Evolutionary conservation across 768 basidiomycete genomes (phyloP).

Genomic region (Lactarius deliciosus): DNA sequence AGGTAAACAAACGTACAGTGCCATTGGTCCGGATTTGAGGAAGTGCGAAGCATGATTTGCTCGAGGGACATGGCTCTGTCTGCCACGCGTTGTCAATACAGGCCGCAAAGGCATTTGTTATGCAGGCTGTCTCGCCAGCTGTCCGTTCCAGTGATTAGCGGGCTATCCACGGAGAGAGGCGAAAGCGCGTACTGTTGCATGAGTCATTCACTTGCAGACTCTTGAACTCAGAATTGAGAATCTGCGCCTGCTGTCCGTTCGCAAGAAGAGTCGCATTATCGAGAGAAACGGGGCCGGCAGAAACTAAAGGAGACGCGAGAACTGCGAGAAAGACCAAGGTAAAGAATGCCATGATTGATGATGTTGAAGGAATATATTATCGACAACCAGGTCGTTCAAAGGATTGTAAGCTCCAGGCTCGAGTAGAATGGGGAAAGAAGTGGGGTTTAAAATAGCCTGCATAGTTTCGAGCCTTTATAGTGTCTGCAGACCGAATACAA

Average conservation of each 20-base stretch:
- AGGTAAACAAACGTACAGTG: constrained; percentile 40
- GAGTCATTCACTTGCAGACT: constrained; percentile 42
- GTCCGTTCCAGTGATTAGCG: constrained; percentile 21
- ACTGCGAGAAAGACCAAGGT: constrained; percentile 31
- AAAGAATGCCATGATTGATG: constrained; percentile 15
- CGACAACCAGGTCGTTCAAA: constrained; percentile 17
- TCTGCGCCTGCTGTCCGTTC: constrained; percentile 53
- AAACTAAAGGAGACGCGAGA: constrained; percentile 34
- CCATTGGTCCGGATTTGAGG: constrained; percentile 46
- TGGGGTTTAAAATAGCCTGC: neutral
- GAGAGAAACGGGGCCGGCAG: constrained; percentile 38
- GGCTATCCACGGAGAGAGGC: neutral
- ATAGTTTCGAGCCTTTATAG: neutral
- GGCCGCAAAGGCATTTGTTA: constrained; percentile 40
- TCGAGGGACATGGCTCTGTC: constrained; percentile 38
- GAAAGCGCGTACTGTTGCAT: constrained; percentile 44
- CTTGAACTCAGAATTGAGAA: constrained; percentile 49
- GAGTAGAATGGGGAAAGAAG: neutral
- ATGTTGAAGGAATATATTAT: neutral
- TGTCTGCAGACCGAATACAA: constrained; percentile 8
- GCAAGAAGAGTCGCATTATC: constrained; percentile 45
- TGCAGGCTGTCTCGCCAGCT: constrained; percentile 49
- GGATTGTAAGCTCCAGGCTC: constrained; percentile 26
- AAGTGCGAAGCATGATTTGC: constrained; percentile 51
- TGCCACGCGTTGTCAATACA: constrained; percentile 48